Evolutionary conservation across 2,329 filamentous ascomycete genomes (phyloP).

Genomic region (Fusarium mundagurra): DNA sequence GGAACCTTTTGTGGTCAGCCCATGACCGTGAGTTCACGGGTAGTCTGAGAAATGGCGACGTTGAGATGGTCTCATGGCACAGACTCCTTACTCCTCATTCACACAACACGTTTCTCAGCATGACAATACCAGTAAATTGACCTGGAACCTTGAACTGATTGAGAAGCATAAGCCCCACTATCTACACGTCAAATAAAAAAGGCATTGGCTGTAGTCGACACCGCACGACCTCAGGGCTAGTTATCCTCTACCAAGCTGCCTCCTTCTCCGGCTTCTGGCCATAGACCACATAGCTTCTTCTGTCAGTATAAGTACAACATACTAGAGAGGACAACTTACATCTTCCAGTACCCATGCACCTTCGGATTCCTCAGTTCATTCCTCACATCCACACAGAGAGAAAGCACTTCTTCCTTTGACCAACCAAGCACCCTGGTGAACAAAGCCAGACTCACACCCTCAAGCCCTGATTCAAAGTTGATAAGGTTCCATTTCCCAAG

Average conservation of each 20-base stretch:
- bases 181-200: neutral
- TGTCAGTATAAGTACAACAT: fast-evolving
- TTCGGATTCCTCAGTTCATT: conserved; percentile 16
- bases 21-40: neutral
- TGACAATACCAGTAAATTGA: neutral
- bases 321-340: neutral
- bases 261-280: neutral
- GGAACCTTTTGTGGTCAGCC: neutral
- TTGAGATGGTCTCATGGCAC: neutral
- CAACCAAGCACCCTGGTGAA: conserved; percentile 25
- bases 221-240: fast-evolving
- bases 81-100: neutral
- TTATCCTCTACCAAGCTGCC: neutral
- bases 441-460: conserved; percentile 24
- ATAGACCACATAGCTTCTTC: neutral
- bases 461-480: conserved; percentile 22
- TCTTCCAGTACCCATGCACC: conserved; percentile 18
- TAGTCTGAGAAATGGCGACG: neutral
- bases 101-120: neutral
- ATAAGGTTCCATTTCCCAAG: conserved; percentile 26
- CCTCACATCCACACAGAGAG: conserved; percentile 11
- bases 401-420: conserved; percentile 6
- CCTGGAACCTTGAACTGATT: neutral
- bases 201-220: neutral
- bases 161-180: neutral